phyloP scores from a whole-genome alignment of 768 basidiomycete genomes.

The Trametes coccinea region DNA sequence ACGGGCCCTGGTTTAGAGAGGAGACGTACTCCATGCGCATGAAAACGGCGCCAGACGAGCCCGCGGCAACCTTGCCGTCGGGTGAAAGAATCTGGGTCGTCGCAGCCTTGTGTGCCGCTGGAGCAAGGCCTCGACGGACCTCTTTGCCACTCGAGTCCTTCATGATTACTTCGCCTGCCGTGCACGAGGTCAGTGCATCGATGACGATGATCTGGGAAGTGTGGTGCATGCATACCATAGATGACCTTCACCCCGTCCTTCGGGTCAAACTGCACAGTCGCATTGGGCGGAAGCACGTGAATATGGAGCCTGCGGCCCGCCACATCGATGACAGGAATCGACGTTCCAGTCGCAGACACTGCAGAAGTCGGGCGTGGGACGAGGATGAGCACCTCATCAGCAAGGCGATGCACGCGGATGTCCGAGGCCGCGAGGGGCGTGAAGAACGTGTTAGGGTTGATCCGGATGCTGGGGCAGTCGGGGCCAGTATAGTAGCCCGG shows the following conservation, averaged over 20 bases:
- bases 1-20: slow-evolving; percentile 18
- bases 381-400: slow-evolving; percentile 28
- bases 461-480: slow-evolving; percentile 22
- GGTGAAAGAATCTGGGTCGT: background rate
- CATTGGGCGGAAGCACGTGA: slow-evolving; percentile 25
- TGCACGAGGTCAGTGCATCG: background rate
- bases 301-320: slow-evolving; percentile 25
- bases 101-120: background rate
- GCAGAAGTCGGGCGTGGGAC: slow-evolving; percentile 20
- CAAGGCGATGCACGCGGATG: slow-evolving; percentile 21
- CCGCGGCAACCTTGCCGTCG: slow-evolving; percentile 1
- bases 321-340: slow-evolving; percentile 21
- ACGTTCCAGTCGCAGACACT: background rate
- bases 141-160: background rate
- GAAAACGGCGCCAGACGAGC: slow-evolving; percentile 23
- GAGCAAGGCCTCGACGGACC: background rate
- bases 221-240: slow-evolving; percentile 7
- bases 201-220: background rate
- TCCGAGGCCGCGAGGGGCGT: background rate
- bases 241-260: slow-evolving; percentile 26
- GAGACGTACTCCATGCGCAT: slow-evolving; percentile 14
- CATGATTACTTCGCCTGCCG: background rate
- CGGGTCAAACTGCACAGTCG: background rate
- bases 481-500: slow-evolving; percentile 30
- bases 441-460: slow-evolving; percentile 5